A percentile compares a stretch with the other conserved stretches of the same genome.
phyloP scores from a whole-genome alignment of 805 yeast species.

The Nakazawaea laoshanensis region DNA sequence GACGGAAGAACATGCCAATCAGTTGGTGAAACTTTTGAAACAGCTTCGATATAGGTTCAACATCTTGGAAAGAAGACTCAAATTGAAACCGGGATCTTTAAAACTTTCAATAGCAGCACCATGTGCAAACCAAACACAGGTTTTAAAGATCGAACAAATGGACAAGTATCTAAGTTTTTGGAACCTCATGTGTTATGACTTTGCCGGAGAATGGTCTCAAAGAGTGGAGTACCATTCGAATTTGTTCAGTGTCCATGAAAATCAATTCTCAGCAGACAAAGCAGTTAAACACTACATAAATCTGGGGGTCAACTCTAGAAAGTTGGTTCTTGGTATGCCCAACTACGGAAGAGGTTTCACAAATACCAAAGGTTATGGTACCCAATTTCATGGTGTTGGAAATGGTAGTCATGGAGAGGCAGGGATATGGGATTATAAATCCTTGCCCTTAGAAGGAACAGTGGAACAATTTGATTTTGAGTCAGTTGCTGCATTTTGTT shows the following conservation, averaged over 20 bases:
- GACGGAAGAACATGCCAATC: slow-evolving; percentile 32
- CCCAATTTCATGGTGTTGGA: slow-evolving; percentile 22
- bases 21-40: slow-evolving; percentile 34
- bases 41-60: slow-evolving; percentile 31
- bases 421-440: slow-evolving; percentile 47
- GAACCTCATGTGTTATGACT: slow-evolving; percentile 92
- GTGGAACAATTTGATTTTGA: slow-evolving; percentile 42
- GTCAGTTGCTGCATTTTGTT: slow-evolving; percentile 48
- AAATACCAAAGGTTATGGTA: slow-evolving; percentile 30
- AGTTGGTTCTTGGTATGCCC: slow-evolving; percentile 81
- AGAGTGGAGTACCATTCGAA: slow-evolving; percentile 64
- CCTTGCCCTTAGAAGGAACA: slow-evolving; percentile 37
- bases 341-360: slow-evolving; percentile 52
- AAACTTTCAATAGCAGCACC: slow-evolving; percentile 73
- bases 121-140: slow-evolving; percentile 41
- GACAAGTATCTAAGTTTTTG: slow-evolving; percentile 54
- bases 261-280: slow-evolving; percentile 33
- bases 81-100: slow-evolving; percentile 20
- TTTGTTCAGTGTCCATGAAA: slow-evolving; percentile 26
- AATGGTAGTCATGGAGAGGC: slow-evolving; percentile 35
- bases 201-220: slow-evolving; percentile 68
- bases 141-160: slow-evolving; percentile 39
- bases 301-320: slow-evolving; percentile 34
- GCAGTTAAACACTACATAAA: slow-evolving; percentile 35
- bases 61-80: slow-evolving; percentile 21